Evolutionary conservation across 2,329 filamentous ascomycete genomes (phyloP), one percentile per base, ranked within the genome.

Genomic region (Aspergillus glaucus): DNA sequence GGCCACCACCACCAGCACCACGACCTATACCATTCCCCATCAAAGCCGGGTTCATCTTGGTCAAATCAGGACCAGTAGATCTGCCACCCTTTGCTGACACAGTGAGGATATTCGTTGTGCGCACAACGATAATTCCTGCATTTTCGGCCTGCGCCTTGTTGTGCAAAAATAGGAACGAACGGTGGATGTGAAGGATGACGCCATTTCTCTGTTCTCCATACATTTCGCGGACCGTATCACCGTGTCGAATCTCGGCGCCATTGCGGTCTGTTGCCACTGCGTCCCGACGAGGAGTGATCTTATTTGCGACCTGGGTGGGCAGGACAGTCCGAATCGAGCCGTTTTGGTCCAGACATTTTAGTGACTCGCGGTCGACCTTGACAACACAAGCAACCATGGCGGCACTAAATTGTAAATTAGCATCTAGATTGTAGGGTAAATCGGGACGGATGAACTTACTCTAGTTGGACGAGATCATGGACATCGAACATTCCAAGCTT

Each of bases 71-170:
- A 0, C 87, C 70, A 14, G 65, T 85, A 49, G 90, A 78, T 53
- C 90, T 82, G 24, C 90, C 91, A 57, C 91, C 92, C 74, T 96
- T 96, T 37, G 92, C 91, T n/a, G 91, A 90, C 32, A 96, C 83
- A 0, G 91, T 95, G 45, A 86, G 85, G 51, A 98, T 87, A 63
- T 90, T 94, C 60, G 80, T 85, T 40, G 88, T 86, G 53, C 91
- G 84, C 14, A 87, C 86, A 30, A 97, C 92, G 59, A 94, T 95
- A 8, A 97, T 85, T 55, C 93, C 85, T 0, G 88, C 85, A 62
- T 96, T 95, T 64, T 97, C 90, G 40, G 84, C 86, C 47, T 85
- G 84, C 41, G 87, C 81, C 53, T 91, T 85, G 64, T 88, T 95
- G 63, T 94, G 88, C 47, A 94, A 75, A 74, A 95, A 98, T 15